A percentile compares a stretch with the other conserved stretches of the same genome.
These are phyloP conservation scores for Cyberlindnera amylophila DNA, from an alignment of 805 yeast genomes.

Conservation along the genomic window DNA sequence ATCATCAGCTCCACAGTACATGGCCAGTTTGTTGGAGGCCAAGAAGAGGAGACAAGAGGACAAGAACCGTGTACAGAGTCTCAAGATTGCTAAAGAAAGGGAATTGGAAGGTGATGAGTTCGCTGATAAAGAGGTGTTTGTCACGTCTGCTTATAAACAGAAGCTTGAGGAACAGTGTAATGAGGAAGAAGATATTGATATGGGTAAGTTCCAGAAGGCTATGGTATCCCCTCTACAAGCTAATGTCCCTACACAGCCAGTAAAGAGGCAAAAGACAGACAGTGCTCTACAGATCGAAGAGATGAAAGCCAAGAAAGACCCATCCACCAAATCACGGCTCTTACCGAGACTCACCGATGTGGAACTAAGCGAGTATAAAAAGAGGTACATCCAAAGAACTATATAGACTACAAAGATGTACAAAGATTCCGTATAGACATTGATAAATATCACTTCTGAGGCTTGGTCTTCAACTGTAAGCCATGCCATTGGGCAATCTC, in stretches of 20 bases:
- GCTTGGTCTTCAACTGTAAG: constrained; percentile 74
- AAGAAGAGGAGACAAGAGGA: constrained; percentile 44
- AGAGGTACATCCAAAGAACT: constrained; percentile 17
- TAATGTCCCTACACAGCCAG: constrained; percentile 1
- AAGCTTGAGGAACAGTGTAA: neutral
- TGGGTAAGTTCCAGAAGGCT: constrained; percentile 5
- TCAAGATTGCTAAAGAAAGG: constrained; percentile 35
- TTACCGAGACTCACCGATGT: constrained; percentile 18
- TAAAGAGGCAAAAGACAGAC: constrained; percentile 5
- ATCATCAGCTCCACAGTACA: constrained; percentile 31
- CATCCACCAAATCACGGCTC: constrained; percentile 10
- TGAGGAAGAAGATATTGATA: constrained; percentile 1
- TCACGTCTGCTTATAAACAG: constrained; percentile 41
- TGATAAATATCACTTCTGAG: constrained; percentile 26
- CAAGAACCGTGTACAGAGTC: constrained; percentile 35
- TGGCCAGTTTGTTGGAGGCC: constrained; percentile 41
- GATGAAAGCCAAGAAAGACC: neutral
- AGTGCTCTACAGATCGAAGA: constrained; percentile 9
- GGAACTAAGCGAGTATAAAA: constrained; percentile 15
- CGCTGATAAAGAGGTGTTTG: constrained; percentile 41
- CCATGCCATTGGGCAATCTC: constrained; percentile 96
- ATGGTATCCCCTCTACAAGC: constrained; percentile 1
- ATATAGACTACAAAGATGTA: too few species aligned
- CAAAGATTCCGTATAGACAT: too few species aligned
- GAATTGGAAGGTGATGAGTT: constrained; percentile 37